Evolutionary conservation across 78 protist species (phyloP).

Genomic region (Kipferlia bialata): DNA sequence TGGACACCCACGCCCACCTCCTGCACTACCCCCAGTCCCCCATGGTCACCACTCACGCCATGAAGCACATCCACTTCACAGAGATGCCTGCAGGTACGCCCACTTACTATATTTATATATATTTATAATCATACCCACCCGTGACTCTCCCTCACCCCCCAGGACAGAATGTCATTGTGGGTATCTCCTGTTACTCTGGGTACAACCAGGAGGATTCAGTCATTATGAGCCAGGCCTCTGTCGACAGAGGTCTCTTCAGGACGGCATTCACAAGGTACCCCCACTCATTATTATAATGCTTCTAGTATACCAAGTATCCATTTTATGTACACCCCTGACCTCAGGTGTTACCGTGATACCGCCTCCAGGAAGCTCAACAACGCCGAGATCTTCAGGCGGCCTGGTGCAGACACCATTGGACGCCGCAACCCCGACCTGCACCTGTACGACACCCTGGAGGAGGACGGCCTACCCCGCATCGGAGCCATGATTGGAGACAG

Average conservation of each 20-base stretch:
- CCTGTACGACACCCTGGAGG: no score
- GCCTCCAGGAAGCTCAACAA: not conserved
- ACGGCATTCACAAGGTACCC: conserved; percentile 66
- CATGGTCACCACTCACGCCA: conserved; percentile 79
- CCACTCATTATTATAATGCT: conserved; percentile 15
- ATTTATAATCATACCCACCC: no score
- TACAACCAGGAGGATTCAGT: conserved; percentile 99
- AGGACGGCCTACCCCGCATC: no score
- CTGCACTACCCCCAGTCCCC: conserved; percentile 98
- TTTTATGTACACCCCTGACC: not conserved
- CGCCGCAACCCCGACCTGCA: not conserved
- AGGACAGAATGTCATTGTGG: conserved; percentile 95
- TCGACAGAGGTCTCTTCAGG: conserved; percentile 97
- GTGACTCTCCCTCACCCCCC: no score
- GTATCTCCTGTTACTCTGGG: conserved; percentile 91
- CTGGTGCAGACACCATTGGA: not conserved
- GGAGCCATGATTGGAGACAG: not conserved
- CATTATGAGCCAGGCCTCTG: conserved; percentile 80
- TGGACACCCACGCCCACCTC: conserved; percentile 94
- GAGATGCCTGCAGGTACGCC: conserved; percentile 96
- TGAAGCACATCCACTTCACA: conserved; percentile 79
- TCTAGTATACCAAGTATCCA: not conserved
- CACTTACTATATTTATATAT: no score
- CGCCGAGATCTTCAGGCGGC: not conserved
- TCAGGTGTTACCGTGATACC: conserved; percentile 30